A percentile compares a stretch with the other conserved stretches of the same genome.
Conservation (phyloP, 1,284 basidiomycete species). For the Marasmius oreades region DNA sequence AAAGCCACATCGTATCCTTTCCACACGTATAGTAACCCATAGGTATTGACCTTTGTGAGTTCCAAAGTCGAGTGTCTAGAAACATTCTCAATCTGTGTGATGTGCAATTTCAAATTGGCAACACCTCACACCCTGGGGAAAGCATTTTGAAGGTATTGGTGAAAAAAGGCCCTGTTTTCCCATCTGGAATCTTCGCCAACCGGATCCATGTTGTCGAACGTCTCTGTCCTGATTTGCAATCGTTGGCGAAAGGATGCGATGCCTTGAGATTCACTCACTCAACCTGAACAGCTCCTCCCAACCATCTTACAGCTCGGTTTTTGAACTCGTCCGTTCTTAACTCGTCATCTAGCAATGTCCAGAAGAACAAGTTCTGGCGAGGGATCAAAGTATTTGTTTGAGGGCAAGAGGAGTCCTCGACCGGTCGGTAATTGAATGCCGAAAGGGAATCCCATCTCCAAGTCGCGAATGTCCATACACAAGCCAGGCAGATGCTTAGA, state of each 20-base stretch:
- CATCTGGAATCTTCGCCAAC: conserved; percentile 49
- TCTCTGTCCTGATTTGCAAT: conserved; percentile 62
- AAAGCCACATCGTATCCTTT: conserved; percentile 54
- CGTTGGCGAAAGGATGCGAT: conserved; percentile 71
- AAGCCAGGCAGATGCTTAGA: too few species aligned
- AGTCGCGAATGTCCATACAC: too few species aligned
- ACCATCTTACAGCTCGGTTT: conserved; percentile 45
- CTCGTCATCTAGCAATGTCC: conserved; percentile 35
- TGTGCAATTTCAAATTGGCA: not conserved
- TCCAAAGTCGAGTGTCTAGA: conserved; percentile 50
- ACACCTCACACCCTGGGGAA: conserved; percentile 46
- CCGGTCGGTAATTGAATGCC: not conserved
- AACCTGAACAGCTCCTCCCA: conserved; percentile 48
- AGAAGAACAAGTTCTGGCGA: conserved; percentile 36
- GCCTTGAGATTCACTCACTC: conserved; percentile 29
- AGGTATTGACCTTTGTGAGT: conserved; percentile 60
- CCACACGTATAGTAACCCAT: conserved; percentile 70
- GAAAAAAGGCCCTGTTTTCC: conserved; percentile 47
- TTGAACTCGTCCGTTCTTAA: conserved; percentile 44
- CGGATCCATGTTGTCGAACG: conserved; percentile 44
- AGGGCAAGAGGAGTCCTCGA: conserved; percentile 34
- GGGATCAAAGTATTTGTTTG: conserved; percentile 44
- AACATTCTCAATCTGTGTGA: not conserved
- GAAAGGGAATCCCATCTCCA: not conserved
- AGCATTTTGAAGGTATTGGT: conserved; percentile 39